These are phyloP conservation scores for Salpingoeca rosetta DNA, from an alignment of 78 protist genomes.

Conservation along the genomic window DNA sequence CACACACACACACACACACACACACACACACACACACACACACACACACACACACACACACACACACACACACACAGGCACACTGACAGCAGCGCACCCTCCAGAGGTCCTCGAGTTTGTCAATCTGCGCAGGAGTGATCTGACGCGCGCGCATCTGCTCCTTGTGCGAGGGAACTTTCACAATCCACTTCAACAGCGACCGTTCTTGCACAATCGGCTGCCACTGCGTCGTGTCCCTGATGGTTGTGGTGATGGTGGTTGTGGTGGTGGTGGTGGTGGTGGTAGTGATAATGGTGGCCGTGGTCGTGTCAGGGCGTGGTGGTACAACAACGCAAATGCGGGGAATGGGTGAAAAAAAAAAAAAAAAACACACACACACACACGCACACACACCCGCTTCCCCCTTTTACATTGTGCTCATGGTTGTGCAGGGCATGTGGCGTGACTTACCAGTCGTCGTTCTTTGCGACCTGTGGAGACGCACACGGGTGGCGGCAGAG, in stretches of 20 bases:
- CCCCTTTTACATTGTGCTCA: too few relatives aligned
- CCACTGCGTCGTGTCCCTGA: conserved; percentile 93
- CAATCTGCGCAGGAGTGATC: conserved; percentile 57
- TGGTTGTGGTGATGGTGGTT: too few relatives aligned
- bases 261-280: too few relatives aligned
- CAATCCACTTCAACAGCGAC: conserved; percentile 82
- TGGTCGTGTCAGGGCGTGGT: too few relatives aligned
- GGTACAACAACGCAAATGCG: too few relatives aligned
- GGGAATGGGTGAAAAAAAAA: too few relatives aligned
- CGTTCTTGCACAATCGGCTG: conserved; percentile 80
- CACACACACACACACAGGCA: background rate
- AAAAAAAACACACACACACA: too few relatives aligned
- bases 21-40: conserved; percentile 5
- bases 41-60: conserved; percentile 9
- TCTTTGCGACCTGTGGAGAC: conserved; percentile 26
- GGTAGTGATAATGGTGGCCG: too few relatives aligned
- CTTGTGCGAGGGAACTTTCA: conserved; percentile 63
- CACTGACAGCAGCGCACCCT: background rate
- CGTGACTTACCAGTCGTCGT: conserved; percentile 8
- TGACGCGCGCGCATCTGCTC: conserved; percentile 68
- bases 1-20: conserved; percentile 3
- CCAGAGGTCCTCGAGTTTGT: conserved; percentile 92
- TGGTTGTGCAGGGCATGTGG: too few relatives aligned
- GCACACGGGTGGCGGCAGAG: conserved; percentile 86
- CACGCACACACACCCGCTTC: too few relatives aligned